Conservation (phyloP, 2,329 filamentous ascomycete genomes). For the Colletotrichum incanum region DNA sequence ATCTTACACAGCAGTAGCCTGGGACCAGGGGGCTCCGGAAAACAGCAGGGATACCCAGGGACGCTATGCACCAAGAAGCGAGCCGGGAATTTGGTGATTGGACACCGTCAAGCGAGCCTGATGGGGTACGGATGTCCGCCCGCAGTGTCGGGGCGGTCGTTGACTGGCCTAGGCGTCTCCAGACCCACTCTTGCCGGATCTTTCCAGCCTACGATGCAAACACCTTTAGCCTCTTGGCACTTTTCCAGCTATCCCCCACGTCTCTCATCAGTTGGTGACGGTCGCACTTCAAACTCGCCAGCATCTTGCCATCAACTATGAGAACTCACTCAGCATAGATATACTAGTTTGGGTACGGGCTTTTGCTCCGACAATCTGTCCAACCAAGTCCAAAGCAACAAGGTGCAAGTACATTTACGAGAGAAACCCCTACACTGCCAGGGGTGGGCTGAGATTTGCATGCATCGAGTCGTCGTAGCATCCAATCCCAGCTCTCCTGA, state of each 20-base stretch:
- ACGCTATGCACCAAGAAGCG: conserved; percentile 48
- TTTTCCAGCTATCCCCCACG: background rate
- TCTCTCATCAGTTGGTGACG: background rate
- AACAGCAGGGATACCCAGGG: conserved; percentile 22
- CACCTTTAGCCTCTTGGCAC: background rate
- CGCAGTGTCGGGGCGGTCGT: conserved; percentile 22
- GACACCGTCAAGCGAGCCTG: conserved; percentile 52
- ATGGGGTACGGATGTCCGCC: conserved; percentile 16
- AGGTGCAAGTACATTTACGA: background rate
- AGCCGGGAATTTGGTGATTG: conserved; percentile 54
- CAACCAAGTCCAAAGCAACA: background rate
- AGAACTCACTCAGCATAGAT: background rate
- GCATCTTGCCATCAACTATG: background rate
- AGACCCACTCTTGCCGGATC: background rate
- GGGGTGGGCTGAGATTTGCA: background rate
- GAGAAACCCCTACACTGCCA: background rate
- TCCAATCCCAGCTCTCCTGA: background rate
- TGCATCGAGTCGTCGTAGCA: background rate
- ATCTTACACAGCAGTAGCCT: background rate
- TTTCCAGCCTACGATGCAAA: background rate
- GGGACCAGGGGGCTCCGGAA: too few species aligned
- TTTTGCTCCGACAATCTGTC: background rate
- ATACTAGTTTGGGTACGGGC: background rate
- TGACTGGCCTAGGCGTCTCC: background rate
- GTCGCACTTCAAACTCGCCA: background rate